Conservation (phyloP, 2,329 filamentous ascomycete genomes). For the Cladobotryum protrusum region DNA sequence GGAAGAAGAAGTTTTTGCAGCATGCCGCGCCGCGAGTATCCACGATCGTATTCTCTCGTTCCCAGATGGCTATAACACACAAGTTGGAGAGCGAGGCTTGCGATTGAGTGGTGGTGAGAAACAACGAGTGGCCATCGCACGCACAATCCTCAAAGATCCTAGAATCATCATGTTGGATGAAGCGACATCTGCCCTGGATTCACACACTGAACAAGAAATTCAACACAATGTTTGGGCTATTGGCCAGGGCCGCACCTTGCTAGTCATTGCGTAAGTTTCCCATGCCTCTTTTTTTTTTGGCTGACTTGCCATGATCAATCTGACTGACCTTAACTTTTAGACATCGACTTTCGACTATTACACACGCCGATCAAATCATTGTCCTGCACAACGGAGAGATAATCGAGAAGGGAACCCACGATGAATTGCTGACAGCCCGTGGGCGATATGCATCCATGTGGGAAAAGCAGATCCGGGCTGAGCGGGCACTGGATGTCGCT, state of each 20-base stretch:
- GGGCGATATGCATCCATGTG: conserved; percentile 81
- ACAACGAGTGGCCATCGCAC: conserved; percentile 86
- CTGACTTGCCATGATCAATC: background rate
- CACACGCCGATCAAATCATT: conserved; percentile 77
- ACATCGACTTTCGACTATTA: conserved; percentile 79
- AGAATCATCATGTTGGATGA: conserved; percentile 91
- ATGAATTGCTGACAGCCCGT: conserved; percentile 62
- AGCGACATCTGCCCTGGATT: conserved; percentile 85
- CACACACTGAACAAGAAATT: conserved; percentile 88
- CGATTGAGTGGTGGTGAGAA: conserved; percentile 87
- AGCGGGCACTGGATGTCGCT: conserved; percentile 48
- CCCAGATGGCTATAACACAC: conserved; percentile 81
- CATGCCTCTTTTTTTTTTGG: background rate
- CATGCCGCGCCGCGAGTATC: conserved; percentile 81
- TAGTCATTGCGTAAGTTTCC: conserved; percentile 78
- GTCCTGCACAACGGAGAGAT: conserved; percentile 73
- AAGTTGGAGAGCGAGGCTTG: conserved; percentile 84
- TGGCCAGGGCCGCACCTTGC: conserved; percentile 78
- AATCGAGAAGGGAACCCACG: conserved; percentile 71
- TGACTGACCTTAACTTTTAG: conserved; percentile 26
- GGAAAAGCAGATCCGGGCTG: conserved; percentile 79
- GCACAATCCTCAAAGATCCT: conserved; percentile 87
- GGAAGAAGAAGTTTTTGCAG: conserved; percentile 73
- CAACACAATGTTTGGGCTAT: conserved; percentile 79
- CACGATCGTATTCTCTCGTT: conserved; percentile 88